Evolutionary conservation across 495 filamentous ascomycete species (phyloP), one percentile per base, ranked within the genome.

Genomic region (Hyaloscypha variabilis): DNA sequence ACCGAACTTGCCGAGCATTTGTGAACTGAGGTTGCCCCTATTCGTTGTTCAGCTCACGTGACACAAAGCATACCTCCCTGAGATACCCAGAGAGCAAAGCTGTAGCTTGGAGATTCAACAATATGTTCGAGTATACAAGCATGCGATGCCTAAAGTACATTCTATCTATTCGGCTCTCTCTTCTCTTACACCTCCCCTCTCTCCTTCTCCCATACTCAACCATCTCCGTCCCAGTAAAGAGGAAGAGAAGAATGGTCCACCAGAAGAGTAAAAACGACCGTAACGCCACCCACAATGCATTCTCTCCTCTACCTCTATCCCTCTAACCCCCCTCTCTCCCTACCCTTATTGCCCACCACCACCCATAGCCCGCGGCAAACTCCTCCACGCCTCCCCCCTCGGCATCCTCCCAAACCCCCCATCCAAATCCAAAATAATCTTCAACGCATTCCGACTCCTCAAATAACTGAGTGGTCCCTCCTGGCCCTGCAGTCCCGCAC

Each of bases 391-490:
- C 26, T 67, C 64, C 36, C 30, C 52, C 14, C 65, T 58, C 4
- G 66, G 66, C 39, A 60, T 34, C 63, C 67, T 67, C 36, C 70
- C 70, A 76, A 99, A 96, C 67, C 94, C 87, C 79, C 93, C 87
- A 70, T 99, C 94, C 58, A 99, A 79, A 73, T 99, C 95, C 34
- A 99, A 85, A 69, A 99, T 92, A 66, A 98, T 90, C 82, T 97
- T 98, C 69, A 99, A 78, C n/a, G 96, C 95, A 70, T 97, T 98
- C 60, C 93, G 79, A 73, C 91, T 96, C 69, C 95, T 82, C 66
- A 96, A 79, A 73, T 93, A 95, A 17, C 92, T 90, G 64, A 96
- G 83, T 49, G 90, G 84, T 21, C 87, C 87, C 58, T 80, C 71
- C 25, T 84, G 83, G 63, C 84, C 85, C 46, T 73, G 78, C 65